phyloP scores from a whole-genome alignment of 495 filamentous ascomycete genomes.

The Penicillium arizonense region DNA sequence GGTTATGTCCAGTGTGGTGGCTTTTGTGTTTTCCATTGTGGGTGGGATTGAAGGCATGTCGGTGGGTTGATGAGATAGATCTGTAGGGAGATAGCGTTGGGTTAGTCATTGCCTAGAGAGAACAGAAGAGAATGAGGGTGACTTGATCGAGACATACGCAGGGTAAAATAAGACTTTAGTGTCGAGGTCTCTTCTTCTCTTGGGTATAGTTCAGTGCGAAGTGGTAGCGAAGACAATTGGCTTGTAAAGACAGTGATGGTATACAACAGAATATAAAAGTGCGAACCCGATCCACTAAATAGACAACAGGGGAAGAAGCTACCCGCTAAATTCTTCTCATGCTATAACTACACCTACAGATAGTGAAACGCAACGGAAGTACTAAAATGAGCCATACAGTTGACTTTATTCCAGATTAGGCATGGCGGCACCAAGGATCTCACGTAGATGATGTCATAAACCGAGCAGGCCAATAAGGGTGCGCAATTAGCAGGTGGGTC shows the following conservation, averaged over 20 bases:
- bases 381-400: conserved; percentile 10
- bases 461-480: conserved; percentile 25
- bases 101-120: conserved; percentile 1
- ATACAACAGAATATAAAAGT: background rate
- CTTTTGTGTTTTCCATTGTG: conserved; percentile 4
- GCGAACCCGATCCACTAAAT: background rate
- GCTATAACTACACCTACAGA: background rate
- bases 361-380: conserved; percentile 16
- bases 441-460: conserved; percentile 21
- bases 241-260: background rate
- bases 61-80: background rate
- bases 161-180: background rate
- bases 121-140: background rate
- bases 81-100: background rate
- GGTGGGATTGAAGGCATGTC: conserved; percentile 2
- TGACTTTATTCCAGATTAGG: conserved; percentile 16
- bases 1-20: background rate
- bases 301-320: background rate
- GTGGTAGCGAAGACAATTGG: background rate
- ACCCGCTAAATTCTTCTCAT: background rate
- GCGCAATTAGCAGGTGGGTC: background rate
- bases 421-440: conserved; percentile 7
- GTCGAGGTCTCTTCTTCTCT: background rate
- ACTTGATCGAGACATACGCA: background rate
- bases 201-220: background rate